Base-by-base conservation (phyloP, 805 yeast species). In the Blastobotrys attinorum region DNA sequence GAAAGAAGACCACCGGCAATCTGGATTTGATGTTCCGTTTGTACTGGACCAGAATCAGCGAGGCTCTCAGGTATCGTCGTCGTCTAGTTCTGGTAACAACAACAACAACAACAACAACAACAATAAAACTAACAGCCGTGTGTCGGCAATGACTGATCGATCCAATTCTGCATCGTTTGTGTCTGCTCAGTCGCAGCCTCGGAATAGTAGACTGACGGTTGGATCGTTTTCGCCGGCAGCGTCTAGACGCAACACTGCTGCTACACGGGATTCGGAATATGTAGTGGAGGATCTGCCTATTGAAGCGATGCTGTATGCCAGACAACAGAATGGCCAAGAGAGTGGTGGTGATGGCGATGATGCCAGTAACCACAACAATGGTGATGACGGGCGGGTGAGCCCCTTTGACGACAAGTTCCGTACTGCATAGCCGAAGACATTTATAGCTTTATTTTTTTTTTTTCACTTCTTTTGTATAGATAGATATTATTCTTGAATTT, bases 371-470 rank as follows among this genome's bases (percentile, higher is more conserved):
- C n/a, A n/a, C n/a, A n/a, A n/a, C n/a, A n/a, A n/a, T n/a, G 46
- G 39, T 7, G 43, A 37, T 6, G 23, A 39, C 10, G 50, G 53
- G 23, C 29, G 52, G 31, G 31, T 32, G 15, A 47, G 53, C 33
- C 55, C 55, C 8, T 51, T 51, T 47, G 55, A 49, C 27, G 55
- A 51, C 36, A 45, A 48, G 36, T 48, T 29, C 25, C 39, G 27
- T 22, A 18, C 22, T 18, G 20, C 20, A 35, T 35, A 35, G 21
- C 11, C 37, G 13, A n/a, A n/a, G n/a, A n/a, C n/a, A n/a, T n/a
- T n/a, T n/a, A n/a, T 10, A 35, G 33, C 31, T 17, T n/a, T n/a
- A n/a, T n/a, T n/a, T n/a, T n/a, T n/a, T n/a, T n/a, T n/a, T n/a
- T n/a, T n/a, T n/a, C n/a, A n/a, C n/a, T n/a, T n/a, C n/a, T n/a